These are phyloP conservation scores for Talaromyces sp. DNA, from an alignment of 2,329 filamentous ascomycete species.

Conservation along the genomic window DNA sequence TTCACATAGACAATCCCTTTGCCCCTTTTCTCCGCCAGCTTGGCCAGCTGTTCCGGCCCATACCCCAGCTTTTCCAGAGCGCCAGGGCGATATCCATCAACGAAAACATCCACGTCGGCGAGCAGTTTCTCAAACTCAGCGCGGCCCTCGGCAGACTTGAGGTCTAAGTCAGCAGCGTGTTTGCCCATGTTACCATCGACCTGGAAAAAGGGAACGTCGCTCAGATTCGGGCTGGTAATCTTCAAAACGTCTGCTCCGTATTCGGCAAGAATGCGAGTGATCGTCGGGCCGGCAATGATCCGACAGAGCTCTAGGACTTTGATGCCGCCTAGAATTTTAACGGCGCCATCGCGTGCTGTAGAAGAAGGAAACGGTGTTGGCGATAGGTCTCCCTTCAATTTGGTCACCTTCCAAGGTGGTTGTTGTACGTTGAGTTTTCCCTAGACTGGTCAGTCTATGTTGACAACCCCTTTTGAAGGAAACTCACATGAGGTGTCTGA, in stretches of 20 bases:
- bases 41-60: conserved; percentile 48
- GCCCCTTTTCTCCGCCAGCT: conserved; percentile 49
- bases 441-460: background rate
- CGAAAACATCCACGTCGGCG: conserved; percentile 57
- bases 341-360: conserved; percentile 18
- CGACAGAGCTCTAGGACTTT: conserved; percentile 70
- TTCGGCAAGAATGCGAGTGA: conserved; percentile 65
- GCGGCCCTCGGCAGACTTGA: conserved; percentile 52
- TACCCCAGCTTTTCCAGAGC: conserved; percentile 60
- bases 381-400: conserved; percentile 21
- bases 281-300: conserved; percentile 69
- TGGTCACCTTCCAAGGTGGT: conserved; percentile 30
- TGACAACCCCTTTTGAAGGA: background rate
- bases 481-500: conserved; percentile 45
- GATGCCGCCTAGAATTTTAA: conserved; percentile 48
- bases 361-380: conserved; percentile 23
- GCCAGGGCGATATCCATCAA: conserved; percentile 65
- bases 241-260: conserved; percentile 71
- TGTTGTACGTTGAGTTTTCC: conserved; percentile 29
- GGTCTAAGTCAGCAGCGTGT: conserved; percentile 57
- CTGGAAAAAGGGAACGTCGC: conserved; percentile 67
- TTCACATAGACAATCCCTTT: conserved; percentile 63
- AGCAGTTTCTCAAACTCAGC: conserved; percentile 54
- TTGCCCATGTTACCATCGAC: conserved; percentile 69
- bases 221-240: conserved; percentile 61